Conservation (phyloP, 768 basidiomycete genomes). For the Kwoniella dejecticola region DNA sequence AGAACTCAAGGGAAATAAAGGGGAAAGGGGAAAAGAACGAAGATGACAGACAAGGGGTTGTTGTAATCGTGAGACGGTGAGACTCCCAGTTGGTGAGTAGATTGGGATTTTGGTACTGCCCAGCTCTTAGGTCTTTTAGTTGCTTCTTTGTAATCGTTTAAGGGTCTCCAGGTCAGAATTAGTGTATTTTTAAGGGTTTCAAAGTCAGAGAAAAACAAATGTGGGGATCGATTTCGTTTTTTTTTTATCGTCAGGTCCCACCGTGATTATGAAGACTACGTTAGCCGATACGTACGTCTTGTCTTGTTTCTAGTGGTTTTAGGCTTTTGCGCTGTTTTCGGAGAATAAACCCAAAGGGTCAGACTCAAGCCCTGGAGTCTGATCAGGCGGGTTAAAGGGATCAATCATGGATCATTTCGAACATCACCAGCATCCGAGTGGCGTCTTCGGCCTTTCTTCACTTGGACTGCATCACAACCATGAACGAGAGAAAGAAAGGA, state of each 20-base stretch:
- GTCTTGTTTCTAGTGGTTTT: no score
- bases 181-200: background rate
- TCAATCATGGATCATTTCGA: no score
- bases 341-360: background rate
- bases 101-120: no score
- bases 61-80: no score
- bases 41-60: background rate
- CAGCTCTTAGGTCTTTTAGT: background rate
- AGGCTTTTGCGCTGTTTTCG: background rate
- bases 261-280: background rate
- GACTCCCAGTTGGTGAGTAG: background rate
- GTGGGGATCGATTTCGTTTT: slow-evolving; percentile 1
- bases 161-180: background rate
- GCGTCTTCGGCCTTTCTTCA: background rate
- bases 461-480: no score
- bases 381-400: slow-evolving; percentile 9
- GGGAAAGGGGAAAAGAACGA: background rate
- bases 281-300: no score
- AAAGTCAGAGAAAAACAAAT: background rate
- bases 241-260: background rate
- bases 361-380: background rate
- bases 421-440: background rate
- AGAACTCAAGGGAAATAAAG: background rate
- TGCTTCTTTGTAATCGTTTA: background rate
- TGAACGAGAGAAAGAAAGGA: no score